Evolutionary conservation across 1,284 basidiomycete species (phyloP).

Genomic region (Entoloma clypeatum): DNA sequence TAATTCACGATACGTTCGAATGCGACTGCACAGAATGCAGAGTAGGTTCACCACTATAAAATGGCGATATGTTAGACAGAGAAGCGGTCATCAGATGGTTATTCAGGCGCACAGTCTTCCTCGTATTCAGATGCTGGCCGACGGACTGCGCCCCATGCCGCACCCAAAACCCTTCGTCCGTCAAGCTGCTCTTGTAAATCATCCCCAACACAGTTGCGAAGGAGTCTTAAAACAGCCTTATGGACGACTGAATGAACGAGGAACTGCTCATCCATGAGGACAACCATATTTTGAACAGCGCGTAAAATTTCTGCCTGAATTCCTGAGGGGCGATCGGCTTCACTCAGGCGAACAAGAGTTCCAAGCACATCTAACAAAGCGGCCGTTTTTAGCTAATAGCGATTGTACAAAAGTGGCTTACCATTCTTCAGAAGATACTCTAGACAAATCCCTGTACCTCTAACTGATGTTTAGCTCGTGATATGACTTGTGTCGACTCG

Average conservation of each 20-base stretch:
- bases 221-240: conserved; percentile 81
- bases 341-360: conserved; percentile 81
- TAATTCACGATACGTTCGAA: conserved; percentile 84
- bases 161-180: conserved; percentile 76
- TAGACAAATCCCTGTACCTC: conserved; percentile 81
- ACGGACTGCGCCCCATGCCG: conserved; percentile 66
- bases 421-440: conserved; percentile 91
- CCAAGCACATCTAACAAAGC: conserved; percentile 66
- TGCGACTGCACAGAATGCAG: conserved; percentile 87
- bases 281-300: conserved; percentile 83
- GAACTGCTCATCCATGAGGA: conserved; percentile 86
- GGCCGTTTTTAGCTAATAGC: conserved; percentile 1
- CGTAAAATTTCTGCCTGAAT: conserved; percentile 84
- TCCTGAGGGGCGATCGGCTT: conserved; percentile 78
- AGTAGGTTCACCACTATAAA: conserved; percentile 80
- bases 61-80: conserved; percentile 9
- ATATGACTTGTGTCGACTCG: conserved; percentile 7
- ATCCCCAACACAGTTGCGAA: conserved; percentile 87
- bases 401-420: conserved; percentile 26
- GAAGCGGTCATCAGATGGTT: conserved; percentile 7
- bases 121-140: conserved; percentile 80
- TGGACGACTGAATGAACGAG: conserved; percentile 89
- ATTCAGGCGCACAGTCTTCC: conserved; percentile 65
- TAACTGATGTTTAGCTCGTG: conserved; percentile 28
- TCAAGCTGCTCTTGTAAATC: conserved; percentile 82